Percentiles rank a stretch among this genome's conserved stretches.
Evolutionary conservation across 2,329 filamentous ascomycete genomes (phyloP).

Genomic region (Arachnomyces sp.): DNA sequence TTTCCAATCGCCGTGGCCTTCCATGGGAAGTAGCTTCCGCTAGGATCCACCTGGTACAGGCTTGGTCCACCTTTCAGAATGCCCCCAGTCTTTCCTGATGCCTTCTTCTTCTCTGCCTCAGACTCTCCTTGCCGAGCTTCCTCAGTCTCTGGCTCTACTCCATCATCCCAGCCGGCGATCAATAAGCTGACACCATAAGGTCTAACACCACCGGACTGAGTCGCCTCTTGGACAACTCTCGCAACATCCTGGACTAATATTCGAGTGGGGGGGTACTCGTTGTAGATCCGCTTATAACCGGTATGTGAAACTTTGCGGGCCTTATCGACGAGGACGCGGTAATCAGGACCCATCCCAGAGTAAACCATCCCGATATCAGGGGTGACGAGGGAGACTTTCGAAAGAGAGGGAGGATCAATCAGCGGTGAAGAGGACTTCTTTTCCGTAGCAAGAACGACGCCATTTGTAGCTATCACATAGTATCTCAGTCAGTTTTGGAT

Average conservation of each 20-base stretch:
- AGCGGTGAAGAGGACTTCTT: constrained; percentile 98
- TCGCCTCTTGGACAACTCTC: constrained; percentile 96
- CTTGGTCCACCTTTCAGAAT: constrained; percentile 94
- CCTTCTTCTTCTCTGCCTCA: constrained; percentile 59
- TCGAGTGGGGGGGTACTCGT: constrained; percentile 98
- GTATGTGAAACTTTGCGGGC: constrained; percentile 98
- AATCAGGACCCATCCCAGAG: constrained; percentile 97
- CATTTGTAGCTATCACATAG: constrained; percentile 73
- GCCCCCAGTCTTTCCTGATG: constrained; percentile 81
- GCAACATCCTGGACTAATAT: constrained; percentile 99
- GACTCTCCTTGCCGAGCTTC: constrained; percentile 50
- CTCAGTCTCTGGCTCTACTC: constrained; percentile 77
- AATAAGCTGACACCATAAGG: constrained; percentile 94
- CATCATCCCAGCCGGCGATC: constrained; percentile 96
- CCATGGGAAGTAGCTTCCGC: constrained; percentile 97
- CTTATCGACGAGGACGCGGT: constrained; percentile 93
- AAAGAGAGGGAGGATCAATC: constrained; percentile 87
- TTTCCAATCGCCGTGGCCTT: constrained; percentile 99
- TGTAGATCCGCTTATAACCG: constrained; percentile 99
- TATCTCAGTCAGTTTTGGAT: constrained; percentile 5
- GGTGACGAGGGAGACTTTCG: constrained; percentile 96
- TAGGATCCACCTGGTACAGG: constrained; percentile 98
- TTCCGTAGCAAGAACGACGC: constrained; percentile 96
- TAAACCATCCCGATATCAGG: constrained; percentile 99
- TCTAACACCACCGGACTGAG: constrained; percentile 92